Base-by-base conservation (phyloP, 2,329 filamentous ascomycete species). In the Arachnomyces sp. region DNA sequence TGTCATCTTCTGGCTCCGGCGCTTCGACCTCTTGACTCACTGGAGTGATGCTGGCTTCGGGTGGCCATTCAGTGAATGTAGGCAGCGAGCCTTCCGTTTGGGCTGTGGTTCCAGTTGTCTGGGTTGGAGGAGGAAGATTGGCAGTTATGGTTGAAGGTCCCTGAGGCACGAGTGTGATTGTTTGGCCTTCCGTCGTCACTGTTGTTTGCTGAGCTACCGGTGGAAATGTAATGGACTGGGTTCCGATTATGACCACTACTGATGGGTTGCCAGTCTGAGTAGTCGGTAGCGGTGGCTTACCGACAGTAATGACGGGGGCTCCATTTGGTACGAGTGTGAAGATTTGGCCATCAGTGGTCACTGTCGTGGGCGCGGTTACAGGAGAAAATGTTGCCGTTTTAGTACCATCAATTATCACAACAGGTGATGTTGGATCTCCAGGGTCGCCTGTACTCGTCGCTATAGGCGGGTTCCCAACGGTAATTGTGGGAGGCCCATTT, bases 1-100 rank as follows among this genome's bases (percentile, higher is more conserved):
- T 14, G 31, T 38, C 36, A 15, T 43, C 32, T 15, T 39, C 30
- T 16, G 28, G 36, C 32, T 39, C 28, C 9, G 41, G 41, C 28
- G 16, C 32, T 39, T 43, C 28, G 28, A 43, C 36, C 33, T 39
- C 28, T 28, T 31, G 9, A 9, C 36, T 28, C 11, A 43, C 41
- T 12, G 41, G 41, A 16, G 28, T 28, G 31, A 43, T 36, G n/a
- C 34, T 16, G 29, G 37, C 41, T 2, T 28, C 36, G 7, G 36
- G 36, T n/a, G 41, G 41, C 41, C 41, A 43, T 32, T 32, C 13
- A 28, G 32, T 36, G 30, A 36, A 29, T 14, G 36, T 36, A 8
- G 4, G 14, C 30, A 9, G 17, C 13, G 17, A 7, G 12, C 28
- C 39, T 15, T n/a, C 17, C 12, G 31, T 39, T 5, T 13, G 13